Evolutionary conservation across 768 basidiomycete species (phyloP).

Genomic region (Calocybe cyanea): DNA sequence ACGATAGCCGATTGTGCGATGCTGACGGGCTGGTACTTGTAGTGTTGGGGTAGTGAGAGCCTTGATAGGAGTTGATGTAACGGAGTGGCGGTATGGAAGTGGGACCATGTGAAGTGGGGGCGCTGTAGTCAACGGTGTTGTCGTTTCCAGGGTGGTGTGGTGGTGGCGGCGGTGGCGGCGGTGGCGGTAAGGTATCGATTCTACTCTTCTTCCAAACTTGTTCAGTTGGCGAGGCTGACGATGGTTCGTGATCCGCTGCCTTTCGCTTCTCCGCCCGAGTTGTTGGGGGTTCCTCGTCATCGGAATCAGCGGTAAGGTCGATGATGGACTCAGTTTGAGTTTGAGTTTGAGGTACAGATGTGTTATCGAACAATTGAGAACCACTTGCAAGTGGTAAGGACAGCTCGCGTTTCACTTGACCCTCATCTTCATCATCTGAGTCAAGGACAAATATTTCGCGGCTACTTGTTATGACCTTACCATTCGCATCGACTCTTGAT

Average conservation of each 20-base stretch:
- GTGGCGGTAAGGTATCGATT: constrained; percentile 21
- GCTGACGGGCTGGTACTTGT: constrained; percentile 6
- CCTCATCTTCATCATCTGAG: constrained; percentile 78
- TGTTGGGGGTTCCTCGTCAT: constrained; percentile 55
- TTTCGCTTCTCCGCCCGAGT: constrained; percentile 55
- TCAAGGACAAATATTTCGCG: constrained; percentile 65
- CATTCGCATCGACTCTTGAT: constrained; percentile 29
- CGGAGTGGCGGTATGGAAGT: constrained; percentile 11
- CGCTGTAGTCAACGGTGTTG: constrained; percentile 12
- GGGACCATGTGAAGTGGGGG: constrained; percentile 6
- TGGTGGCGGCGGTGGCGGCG: too few species aligned
- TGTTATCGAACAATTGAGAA: constrained; percentile 32
- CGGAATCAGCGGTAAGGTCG: constrained; percentile 79
- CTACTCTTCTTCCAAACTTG: constrained; percentile 71
- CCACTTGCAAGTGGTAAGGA: constrained; percentile 58
- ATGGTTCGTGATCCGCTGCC: constrained; percentile 44
- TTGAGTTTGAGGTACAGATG: constrained; percentile 23
- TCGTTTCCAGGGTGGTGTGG: constrained; percentile 9
- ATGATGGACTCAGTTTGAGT: constrained; percentile 54
- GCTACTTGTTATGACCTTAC: constrained; percentile 42
- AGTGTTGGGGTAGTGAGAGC: constrained; percentile 4
- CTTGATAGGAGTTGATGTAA: constrained; percentile 12
- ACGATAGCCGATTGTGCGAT: constrained; percentile 3
- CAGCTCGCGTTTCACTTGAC: constrained; percentile 69
- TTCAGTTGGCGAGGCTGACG: constrained; percentile 49